Evolutionary conservation across 305 asterid genomes (phyloP).

Genomic region (Solanum hybrid): DNA sequence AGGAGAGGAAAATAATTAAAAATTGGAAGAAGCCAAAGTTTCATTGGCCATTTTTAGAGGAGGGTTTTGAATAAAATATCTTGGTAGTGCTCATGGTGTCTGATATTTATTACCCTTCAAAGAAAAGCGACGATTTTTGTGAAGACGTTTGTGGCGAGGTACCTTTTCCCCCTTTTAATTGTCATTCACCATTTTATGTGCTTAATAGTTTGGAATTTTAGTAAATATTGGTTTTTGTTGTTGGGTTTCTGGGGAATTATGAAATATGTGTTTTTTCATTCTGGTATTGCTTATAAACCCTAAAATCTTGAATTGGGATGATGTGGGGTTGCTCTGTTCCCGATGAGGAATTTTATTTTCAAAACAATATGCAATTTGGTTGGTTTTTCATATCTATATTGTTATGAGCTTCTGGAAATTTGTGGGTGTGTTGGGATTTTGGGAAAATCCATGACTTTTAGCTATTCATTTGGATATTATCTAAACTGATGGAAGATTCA

Average conservation of each 20-base stretch:
- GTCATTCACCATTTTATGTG: not conserved
- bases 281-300: not conserved
- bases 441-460: not conserved
- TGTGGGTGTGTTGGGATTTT: not conserved
- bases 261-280: not conserved
- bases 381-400: not conserved
- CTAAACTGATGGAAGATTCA: not conserved
- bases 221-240: not conserved
- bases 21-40: not conserved
- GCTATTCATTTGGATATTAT: not conserved
- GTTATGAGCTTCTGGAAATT: not conserved
- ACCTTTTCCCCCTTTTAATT: not conserved
- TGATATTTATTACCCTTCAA: slow-evolving; percentile 35
- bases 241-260: not conserved
- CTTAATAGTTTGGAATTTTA: not conserved
- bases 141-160: slow-evolving; percentile 57
- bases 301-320: not conserved
- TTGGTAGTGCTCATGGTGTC: slow-evolving; percentile 19
- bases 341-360: not conserved
- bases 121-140: slow-evolving; percentile 45
- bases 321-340: not conserved
- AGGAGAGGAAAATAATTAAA: not conserved
- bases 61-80: not conserved
- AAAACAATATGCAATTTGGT: not conserved
- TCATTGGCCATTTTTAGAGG: slow-evolving; percentile 4